Base-by-base conservation (phyloP, 2,329 filamentous ascomycete species). In the Penicillium sp. region DNA sequence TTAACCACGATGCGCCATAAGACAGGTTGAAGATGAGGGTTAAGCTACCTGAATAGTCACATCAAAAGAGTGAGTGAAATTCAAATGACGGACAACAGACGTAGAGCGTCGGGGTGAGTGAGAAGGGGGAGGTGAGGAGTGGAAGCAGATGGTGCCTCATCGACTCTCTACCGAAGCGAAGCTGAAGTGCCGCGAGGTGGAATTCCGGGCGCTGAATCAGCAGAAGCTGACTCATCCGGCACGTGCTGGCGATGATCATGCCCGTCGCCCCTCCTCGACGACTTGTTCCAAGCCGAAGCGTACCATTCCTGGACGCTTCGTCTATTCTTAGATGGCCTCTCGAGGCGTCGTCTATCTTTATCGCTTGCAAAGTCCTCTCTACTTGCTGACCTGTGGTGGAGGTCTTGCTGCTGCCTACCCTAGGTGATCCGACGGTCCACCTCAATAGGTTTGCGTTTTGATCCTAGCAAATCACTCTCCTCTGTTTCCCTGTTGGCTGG, bases 311-410 rank as follows among this genome's bases (percentile, higher is more conserved):
- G 59, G 58, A 60, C 56, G 63, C 53, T 59, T 43, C 55, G 39
- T 55, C 50, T 65, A 66, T 66, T 61, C 51, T 67, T 66, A 66
- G 54, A 67, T 66, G 66, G 66, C 63, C 64, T 62, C 52, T 54
- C 47, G 57, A 60, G 63, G 54, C 61, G 57, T 52, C 41, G 53
- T 59, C 60, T 63, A 55, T 61, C 56, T 37, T 60, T 49, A 61
- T 41, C 43, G 13, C 18, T 33, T 41, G 4, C 51, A 50, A 6
- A 11, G 18, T 19, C 9, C 33, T 24, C 27, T 59, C 27, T 46
- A 13, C 49, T 24, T 40, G 54, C 40, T 24, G 9, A 54, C 18
- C 35, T 16, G 54, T 49, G 47, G 60, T 58, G 46, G 40, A 64
- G 60, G 56, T 56, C 52, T 50, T 33, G 22, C 54, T 50, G 22